A percentile compares a stretch with the other conserved stretches of the same genome.
Evolutionary conservation across 2,329 filamentous ascomycete species (phyloP).

Genomic region (Talaromyces sp.): DNA sequence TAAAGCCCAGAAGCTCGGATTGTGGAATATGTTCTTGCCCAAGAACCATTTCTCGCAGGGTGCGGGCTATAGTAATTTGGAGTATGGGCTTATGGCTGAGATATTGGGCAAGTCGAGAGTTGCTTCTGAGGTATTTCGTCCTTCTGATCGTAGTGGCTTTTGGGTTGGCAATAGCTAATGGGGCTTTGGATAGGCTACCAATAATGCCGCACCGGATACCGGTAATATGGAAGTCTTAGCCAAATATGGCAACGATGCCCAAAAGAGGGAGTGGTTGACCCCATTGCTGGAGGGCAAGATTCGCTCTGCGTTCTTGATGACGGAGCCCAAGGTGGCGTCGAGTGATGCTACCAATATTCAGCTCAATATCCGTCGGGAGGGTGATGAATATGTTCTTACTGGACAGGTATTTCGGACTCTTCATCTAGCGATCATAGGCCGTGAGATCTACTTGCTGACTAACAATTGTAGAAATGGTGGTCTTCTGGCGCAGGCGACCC

Average conservation of each 20-base stretch:
- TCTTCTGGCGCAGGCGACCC: constrained; percentile 91
- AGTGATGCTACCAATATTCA: constrained; percentile 92
- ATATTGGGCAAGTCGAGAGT: constrained; percentile 80
- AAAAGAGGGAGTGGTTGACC: constrained; percentile 79
- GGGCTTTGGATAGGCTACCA: constrained; percentile 59
- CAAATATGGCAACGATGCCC: constrained; percentile 80
- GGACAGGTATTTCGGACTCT: constrained; percentile 59
- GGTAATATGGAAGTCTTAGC: constrained; percentile 95
- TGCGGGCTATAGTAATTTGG: constrained; percentile 88
- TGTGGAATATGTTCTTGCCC: constrained; percentile 98
- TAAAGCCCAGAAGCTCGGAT: constrained; percentile 73
- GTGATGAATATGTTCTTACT: constrained; percentile 86
- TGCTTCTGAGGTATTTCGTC: constrained; percentile 61
- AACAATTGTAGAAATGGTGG: constrained; percentile 82
- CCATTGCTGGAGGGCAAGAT: constrained; percentile 82
- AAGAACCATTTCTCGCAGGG: constrained; percentile 94
- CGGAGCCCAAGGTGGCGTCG: constrained; percentile 81
- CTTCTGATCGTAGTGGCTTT: constrained; percentile 20
- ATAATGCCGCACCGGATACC: constrained; percentile 87
- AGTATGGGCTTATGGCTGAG: constrained; percentile 98
- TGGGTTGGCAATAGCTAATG: not conserved
- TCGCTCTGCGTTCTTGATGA: constrained; percentile 89
- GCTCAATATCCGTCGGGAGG: constrained; percentile 75
- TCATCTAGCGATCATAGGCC: not conserved
- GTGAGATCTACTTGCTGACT: constrained; percentile 10